These are phyloP conservation scores for Claviceps arundinis DNA, from an alignment of 2,329 filamentous ascomycete species.

Conservation along the genomic window DNA sequence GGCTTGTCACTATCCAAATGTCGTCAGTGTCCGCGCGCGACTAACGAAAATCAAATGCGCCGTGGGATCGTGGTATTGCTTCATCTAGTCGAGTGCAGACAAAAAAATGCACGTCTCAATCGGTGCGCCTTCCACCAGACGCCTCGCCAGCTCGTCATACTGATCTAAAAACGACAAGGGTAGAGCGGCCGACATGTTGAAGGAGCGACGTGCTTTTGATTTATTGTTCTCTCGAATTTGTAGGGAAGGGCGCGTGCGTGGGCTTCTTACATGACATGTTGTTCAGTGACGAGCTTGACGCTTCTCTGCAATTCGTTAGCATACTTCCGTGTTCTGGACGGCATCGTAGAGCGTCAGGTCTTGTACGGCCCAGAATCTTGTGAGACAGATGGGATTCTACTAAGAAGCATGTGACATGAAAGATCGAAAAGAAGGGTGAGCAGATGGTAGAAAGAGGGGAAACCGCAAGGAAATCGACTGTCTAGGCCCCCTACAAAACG, in stretches of 20 bases:
- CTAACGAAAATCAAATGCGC: background rate
- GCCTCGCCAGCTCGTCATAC: background rate
- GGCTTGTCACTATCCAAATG: conserved; percentile 52
- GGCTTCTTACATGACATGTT: conserved; percentile 63
- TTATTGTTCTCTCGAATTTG: no score
- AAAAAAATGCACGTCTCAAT: background rate
- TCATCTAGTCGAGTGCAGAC: background rate
- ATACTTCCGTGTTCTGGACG: conserved; percentile 6
- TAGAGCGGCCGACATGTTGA: background rate
- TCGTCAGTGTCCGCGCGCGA: conserved; percentile 4
- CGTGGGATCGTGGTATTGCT: background rate
- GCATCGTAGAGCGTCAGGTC: conserved; percentile 3
- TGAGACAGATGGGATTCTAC: background rate
- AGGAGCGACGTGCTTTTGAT: background rate
- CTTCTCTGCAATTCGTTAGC: conserved; percentile 52
- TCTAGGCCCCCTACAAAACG: background rate
- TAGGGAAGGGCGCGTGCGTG: background rate
- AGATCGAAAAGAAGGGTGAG: background rate
- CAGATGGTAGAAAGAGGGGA: background rate
- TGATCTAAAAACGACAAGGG: background rate
- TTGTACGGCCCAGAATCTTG: conserved; percentile 4
- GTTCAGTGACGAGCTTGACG: conserved; percentile 87
- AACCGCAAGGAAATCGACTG: background rate
- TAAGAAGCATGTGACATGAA: background rate
- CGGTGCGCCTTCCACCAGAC: background rate